Evolutionary conservation across 441 rosid species (phyloP).

Genomic region (Codiaeum variegatum): DNA sequence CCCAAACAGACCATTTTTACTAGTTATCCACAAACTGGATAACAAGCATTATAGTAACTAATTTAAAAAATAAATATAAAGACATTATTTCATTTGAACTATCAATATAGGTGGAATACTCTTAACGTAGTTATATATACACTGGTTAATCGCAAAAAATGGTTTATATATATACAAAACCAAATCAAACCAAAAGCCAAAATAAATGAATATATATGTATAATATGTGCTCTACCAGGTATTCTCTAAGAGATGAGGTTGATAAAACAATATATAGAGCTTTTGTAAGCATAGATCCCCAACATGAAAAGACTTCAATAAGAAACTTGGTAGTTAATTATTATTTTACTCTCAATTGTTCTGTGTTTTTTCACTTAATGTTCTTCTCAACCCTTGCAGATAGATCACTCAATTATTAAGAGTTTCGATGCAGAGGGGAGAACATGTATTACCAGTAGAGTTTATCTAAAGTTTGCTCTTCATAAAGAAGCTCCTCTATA

Average conservation of each 20-base stretch:
- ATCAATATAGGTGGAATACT: too few species aligned
- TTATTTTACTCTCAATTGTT: neutral
- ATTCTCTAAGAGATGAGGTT: slow-evolving; percentile 37
- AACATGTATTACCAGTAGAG: slow-evolving; percentile 37
- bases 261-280: slow-evolving; percentile 56
- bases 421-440: slow-evolving; percentile 34
- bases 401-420: slow-evolving; percentile 42
- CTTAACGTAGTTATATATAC: too few species aligned
- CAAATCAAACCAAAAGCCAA: too few species aligned
- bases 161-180: too few species aligned
- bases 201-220: too few species aligned
- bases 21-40: too few species aligned
- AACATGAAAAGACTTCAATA: slow-evolving; percentile 46
- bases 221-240: slow-evolving; percentile 30
- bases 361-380: neutral
- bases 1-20: too few species aligned
- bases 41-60: too few species aligned
- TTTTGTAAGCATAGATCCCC: slow-evolving; percentile 50
- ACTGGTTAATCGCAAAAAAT: too few species aligned
- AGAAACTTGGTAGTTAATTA: slow-evolving; percentile 59
- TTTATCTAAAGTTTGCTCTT: slow-evolving; percentile 52
- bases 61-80: too few species aligned
- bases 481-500: slow-evolving; percentile 31
- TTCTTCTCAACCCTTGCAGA: slow-evolving; percentile 21
- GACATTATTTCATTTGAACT: too few species aligned